A percentile compares a stretch with the other conserved stretches of the same genome.
phyloP scores from a whole-genome alignment of 2,329 filamentous ascomycete genomes.

The Curvularia verruculosa region DNA sequence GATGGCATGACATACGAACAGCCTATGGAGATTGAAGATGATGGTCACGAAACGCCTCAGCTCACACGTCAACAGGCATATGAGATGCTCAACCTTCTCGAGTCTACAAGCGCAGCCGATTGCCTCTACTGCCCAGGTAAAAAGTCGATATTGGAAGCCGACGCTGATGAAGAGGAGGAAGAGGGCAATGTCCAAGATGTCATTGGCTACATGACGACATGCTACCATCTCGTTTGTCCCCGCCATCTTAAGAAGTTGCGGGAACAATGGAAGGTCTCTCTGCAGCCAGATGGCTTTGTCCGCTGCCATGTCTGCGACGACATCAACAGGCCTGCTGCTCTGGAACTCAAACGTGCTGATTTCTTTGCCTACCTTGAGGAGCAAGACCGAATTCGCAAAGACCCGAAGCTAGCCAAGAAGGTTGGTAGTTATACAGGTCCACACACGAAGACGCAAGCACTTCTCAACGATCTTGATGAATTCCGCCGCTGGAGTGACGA shows the following conservation, averaged over 20 bases:
- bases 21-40: conserved; percentile 87
- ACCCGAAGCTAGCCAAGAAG: conserved; percentile 63
- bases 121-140: conserved; percentile 73
- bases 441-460: conserved; percentile 86
- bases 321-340: conserved; percentile 67
- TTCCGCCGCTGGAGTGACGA: conserved; percentile 67
- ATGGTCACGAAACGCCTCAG: conserved; percentile 65
- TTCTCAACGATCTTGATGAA: conserved; percentile 74
- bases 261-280: conserved; percentile 56
- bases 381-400: conserved; percentile 62
- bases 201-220: conserved; percentile 81
- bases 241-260: conserved; percentile 70
- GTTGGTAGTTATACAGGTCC: conserved; percentile 78
- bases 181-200: conserved; percentile 61
- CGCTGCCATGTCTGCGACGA: conserved; percentile 73
- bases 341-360: conserved; percentile 68
- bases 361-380: conserved; percentile 59
- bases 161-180: conserved; percentile 50
- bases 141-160: conserved; percentile 52
- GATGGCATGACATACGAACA: conserved; percentile 83
- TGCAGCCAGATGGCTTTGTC: conserved; percentile 55
- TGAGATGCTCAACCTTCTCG: conserved; percentile 82
- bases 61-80: conserved; percentile 77
- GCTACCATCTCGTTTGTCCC: conserved; percentile 83
- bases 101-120: conserved; percentile 76